Percentiles rank a stretch among this genome's conserved stretches.
phyloP scores from a whole-genome alignment of 345 rosid species.

The Eutrema yunnanense region DNA sequence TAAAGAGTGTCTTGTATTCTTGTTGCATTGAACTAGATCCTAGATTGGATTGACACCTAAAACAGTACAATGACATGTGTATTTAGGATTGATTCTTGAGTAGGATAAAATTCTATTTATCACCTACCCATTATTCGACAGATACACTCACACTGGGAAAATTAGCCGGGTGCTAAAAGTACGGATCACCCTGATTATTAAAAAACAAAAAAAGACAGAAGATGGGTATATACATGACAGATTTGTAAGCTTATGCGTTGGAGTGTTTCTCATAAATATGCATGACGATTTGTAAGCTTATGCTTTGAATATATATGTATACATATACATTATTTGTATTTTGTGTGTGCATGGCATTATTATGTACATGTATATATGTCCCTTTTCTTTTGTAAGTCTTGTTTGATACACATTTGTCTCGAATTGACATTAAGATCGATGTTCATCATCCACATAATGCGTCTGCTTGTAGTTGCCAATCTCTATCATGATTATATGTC shows the following conservation, averaged over 20 bases:
- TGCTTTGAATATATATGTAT: background rate
- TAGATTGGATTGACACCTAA: too few relatives aligned
- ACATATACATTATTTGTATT: background rate
- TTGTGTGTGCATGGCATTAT: too few relatives aligned
- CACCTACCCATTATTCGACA: too few relatives aligned
- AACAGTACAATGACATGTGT: too few relatives aligned
- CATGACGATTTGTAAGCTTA: conserved; percentile 14
- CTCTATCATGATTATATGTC: background rate
- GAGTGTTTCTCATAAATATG: background rate
- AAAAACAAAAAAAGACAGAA: background rate
- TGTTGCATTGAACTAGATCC: too few relatives aligned
- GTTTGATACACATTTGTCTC: conserved; percentile 5
- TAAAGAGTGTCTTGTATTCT: too few relatives aligned
- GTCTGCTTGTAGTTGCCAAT: background rate
- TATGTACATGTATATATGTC: background rate
- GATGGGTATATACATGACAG: conserved; percentile 17
- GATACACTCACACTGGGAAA: too few relatives aligned
- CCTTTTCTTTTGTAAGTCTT: conserved; percentile 5
- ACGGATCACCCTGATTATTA: too few relatives aligned
- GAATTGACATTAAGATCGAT: background rate
- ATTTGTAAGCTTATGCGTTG: conserved; percentile 24
- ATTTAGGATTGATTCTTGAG: too few relatives aligned
- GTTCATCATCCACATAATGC: background rate
- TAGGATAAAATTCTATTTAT: too few relatives aligned
- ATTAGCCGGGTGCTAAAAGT: too few relatives aligned